Evolutionary conservation across 495 filamentous ascomycete species (phyloP).

Genomic region (Penicillium manginii): DNA sequence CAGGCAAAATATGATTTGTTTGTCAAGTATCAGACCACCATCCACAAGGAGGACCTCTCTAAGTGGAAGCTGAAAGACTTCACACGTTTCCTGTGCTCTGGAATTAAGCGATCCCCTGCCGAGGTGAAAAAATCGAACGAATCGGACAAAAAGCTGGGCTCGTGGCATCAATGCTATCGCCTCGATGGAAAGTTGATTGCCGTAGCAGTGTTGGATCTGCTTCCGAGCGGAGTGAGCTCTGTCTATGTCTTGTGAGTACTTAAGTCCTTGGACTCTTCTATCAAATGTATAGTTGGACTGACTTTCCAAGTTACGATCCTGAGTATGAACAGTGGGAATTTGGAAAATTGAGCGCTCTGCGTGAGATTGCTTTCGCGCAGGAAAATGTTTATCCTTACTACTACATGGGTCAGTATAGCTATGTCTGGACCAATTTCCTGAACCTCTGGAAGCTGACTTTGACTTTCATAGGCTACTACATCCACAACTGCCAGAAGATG

Average conservation of each 20-base stretch:
- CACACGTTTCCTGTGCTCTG: constrained; percentile 85
- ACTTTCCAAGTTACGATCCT: constrained; percentile 65
- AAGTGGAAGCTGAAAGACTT: constrained; percentile 74
- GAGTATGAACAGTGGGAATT: constrained; percentile 78
- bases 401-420: constrained; percentile 70
- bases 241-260: constrained; percentile 81
- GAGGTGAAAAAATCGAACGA: constrained; percentile 35
- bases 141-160: constrained; percentile 70
- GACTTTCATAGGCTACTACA: constrained; percentile 61
- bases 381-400: constrained; percentile 77
- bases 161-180: constrained; percentile 95
- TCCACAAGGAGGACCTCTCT: constrained; percentile 74
- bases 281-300: constrained; percentile 4
- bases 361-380: constrained; percentile 78
- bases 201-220: constrained; percentile 83
- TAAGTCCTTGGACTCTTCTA: neutral
- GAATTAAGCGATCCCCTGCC: constrained; percentile 59
- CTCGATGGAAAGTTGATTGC: constrained; percentile 88
- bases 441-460: neutral
- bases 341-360: constrained; percentile 85
- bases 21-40: constrained; percentile 79
- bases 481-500: constrained; percentile 77
- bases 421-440: neutral
- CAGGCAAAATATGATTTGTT: constrained; percentile 85
- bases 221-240: constrained; percentile 85